Base-by-base conservation (phyloP, 2,329 filamentous ascomycete species). In the Aschersonia sp. region DNA sequence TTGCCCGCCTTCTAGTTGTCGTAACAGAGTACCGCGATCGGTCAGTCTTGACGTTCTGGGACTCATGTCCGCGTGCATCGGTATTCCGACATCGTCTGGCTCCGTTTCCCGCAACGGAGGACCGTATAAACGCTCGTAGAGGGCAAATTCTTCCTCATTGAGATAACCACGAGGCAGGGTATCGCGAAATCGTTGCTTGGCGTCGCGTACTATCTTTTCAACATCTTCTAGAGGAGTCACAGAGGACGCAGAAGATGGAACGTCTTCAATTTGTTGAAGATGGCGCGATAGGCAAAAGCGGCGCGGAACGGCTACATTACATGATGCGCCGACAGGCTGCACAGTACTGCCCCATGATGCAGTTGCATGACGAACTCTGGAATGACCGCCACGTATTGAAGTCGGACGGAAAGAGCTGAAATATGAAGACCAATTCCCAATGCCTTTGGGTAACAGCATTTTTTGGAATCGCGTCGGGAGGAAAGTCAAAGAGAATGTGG, bases 81-180 rank as follows among this genome's bases (percentile, higher is more conserved):
- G 65, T 51, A 68, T 73, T 30, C 65, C 78, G 4, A 79, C 71
- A 61, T 84, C 77, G 49, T 82, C 79, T 1, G 75, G 72, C 5
- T 58, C 63, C 2, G 78, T 82, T 47, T 76, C 72, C 42, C 80
- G 73, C 51, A 85, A 61, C 2, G 89, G 87, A 35, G 81, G 72
- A 1, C 89, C 91, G 61, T 92, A 96, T 12, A 94, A 67, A 53
- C 88, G 74, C 59, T 84, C 80, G 63, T 94, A 95, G 1, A 94
- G 67, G 45, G 68, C 69, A 57, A 84, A 81, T 61, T 95, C 89
- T 47, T 84, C 76, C 1, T 74, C 71, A 35, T 72, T 80, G 46
- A 96, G 64, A 55, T 86, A 78, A 35, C 75, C 80, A 32, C 79
- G 76, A 0, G 89, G 89, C 30, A 96, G 65, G 0, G 75, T 81